Evolutionary conservation across 2,329 filamentous ascomycete genomes (phyloP), one percentile per base, ranked within the genome.

Genomic region (Cladosporium sp.): DNA sequence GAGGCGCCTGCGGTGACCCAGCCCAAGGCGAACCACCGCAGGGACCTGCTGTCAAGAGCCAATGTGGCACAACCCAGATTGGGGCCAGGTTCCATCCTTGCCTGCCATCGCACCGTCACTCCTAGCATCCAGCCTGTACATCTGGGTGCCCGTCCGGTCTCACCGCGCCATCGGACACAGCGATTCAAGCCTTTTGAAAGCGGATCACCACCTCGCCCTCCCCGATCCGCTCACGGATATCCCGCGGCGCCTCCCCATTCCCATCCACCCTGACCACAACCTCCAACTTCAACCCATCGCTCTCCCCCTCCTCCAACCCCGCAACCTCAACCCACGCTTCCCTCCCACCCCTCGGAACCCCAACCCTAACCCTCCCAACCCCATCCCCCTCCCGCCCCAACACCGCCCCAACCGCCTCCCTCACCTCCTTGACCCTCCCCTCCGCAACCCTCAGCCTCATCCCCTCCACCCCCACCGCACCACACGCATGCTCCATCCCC

Each of bases 381-480:
- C n/a, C 22, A n/a, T 45, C 18, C 5, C n/a, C n/a, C 28, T 42
- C 34, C 5, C 31, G 28, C 5, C 40, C 50, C 14, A 53, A 35
- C 14, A 46, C 37, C 4, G 50, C 50, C 16, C 16, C 35, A 18
- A 53, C 28, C 10, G 50, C 43, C 9, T 43, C 37, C 11, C 31
- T 42, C 28, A 52, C 44, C 50, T 34, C 43, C 28, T 8, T 9
- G 3, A 31, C 43, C 14, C 50, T 53, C 16, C 37, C 38, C n/a
- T 43, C 35, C 9, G 41, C 43, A 3, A 55, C 52, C 19, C 55
- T 34, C 9, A 61, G 37, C 28, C 46, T 19, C 13, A 83, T 62
- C 3, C 68, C 63, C 1, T 72, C 72, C 11, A 83, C 70, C 0
- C 83, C 87, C 11, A 73, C 59, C 0, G 73, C 79, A 0, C 75